phyloP scores from a whole-genome alignment of 2,329 filamentous ascomycete genomes.

The Pyrenophora teres region DNA sequence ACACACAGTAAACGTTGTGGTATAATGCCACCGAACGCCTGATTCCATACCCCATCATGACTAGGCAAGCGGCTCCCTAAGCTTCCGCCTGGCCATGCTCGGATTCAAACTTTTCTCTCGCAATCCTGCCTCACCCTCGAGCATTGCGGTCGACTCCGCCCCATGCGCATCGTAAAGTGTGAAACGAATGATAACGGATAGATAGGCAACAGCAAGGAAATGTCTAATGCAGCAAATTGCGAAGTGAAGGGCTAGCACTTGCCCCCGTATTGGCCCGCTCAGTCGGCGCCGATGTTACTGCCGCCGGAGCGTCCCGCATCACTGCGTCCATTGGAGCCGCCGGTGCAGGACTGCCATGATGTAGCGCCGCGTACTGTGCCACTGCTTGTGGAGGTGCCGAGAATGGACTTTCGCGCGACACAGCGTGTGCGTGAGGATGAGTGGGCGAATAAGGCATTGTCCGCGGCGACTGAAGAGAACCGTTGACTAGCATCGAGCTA shows the following conservation, averaged over 20 bases:
- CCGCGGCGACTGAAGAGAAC: constrained; percentile 45
- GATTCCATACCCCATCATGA: constrained; percentile 22
- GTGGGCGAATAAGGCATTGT: constrained; percentile 44
- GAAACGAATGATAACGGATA: constrained; percentile 13
- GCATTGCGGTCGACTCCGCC: constrained; percentile 24
- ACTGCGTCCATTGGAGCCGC: constrained; percentile 42
- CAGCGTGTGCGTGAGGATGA: constrained; percentile 39
- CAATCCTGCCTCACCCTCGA: constrained; percentile 12
- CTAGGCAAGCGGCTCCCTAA: constrained; percentile 11
- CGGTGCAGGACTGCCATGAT: constrained; percentile 41
- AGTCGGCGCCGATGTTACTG: constrained; percentile 31
- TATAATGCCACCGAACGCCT: constrained; percentile 38
- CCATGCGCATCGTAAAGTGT: constrained; percentile 20
- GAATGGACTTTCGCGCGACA: constrained; percentile 45
- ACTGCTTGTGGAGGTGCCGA: constrained; percentile 33
- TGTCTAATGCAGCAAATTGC: constrained; percentile 53
- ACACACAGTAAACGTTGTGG: constrained; percentile 31
- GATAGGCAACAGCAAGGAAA: constrained; percentile 11
- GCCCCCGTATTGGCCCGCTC: constrained; percentile 45
- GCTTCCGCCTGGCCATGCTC: constrained; percentile 9
- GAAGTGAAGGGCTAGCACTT: constrained; percentile 55
- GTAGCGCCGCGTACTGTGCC: constrained; percentile 32
- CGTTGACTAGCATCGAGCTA: constrained; percentile 41
- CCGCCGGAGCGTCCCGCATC: constrained; percentile 39
- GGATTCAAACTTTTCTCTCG: constrained; percentile 12